These are phyloP conservation scores for Phytomonas sp. DNA, from an alignment of 208 protist genomes.

Conservation along the genomic window DNA sequence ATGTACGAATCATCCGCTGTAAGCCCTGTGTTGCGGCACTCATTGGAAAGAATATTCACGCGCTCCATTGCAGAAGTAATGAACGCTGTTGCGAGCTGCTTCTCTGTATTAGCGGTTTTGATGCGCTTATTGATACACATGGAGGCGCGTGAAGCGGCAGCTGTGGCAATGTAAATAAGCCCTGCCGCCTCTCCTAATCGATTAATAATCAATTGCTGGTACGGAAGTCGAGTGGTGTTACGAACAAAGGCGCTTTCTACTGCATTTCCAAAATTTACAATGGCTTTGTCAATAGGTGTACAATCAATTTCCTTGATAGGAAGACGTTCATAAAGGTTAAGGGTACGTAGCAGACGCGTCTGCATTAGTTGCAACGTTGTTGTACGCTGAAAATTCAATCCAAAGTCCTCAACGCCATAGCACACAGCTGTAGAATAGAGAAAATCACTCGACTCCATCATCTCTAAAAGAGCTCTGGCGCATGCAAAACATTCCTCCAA, in stretches of 20 bases:
- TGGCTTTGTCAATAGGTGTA: slow-evolving; percentile 53
- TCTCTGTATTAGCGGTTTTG: slow-evolving; percentile 54
- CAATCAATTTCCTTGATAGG: slow-evolving; percentile 65
- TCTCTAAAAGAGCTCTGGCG: slow-evolving; percentile 32
- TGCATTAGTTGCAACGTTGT: slow-evolving; percentile 82
- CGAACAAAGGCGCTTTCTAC: slow-evolving; percentile 76
- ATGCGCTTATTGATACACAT: slow-evolving; percentile 64
- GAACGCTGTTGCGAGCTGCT: slow-evolving; percentile 57
- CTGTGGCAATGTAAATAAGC: slow-evolving; percentile 71
- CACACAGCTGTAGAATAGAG: slow-evolving; percentile 67
- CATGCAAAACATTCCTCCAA: slow-evolving; percentile 44
- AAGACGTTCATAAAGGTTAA: slow-evolving; percentile 59
- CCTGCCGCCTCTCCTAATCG: slow-evolving; percentile 69
- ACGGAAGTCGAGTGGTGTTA: slow-evolving; percentile 50
- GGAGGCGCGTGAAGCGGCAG: slow-evolving; percentile 68
- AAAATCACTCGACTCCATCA: slow-evolving; percentile 73
- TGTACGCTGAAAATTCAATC: slow-evolving; percentile 70
- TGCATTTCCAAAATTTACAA: slow-evolving; percentile 74
- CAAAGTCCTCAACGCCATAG: slow-evolving; percentile 82
- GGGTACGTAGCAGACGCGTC: slow-evolving; percentile 39
- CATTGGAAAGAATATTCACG: slow-evolving; percentile 32
- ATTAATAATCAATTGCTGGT: slow-evolving; percentile 76
- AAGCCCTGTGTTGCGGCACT: slow-evolving; percentile 67
- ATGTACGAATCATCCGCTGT: slow-evolving; percentile 81
- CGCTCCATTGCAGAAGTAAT: slow-evolving; percentile 49